Evolutionary conservation across 2,329 filamentous ascomycete species (phyloP), one percentile per base, ranked within the genome.

Genomic region (Didymella sp.): DNA sequence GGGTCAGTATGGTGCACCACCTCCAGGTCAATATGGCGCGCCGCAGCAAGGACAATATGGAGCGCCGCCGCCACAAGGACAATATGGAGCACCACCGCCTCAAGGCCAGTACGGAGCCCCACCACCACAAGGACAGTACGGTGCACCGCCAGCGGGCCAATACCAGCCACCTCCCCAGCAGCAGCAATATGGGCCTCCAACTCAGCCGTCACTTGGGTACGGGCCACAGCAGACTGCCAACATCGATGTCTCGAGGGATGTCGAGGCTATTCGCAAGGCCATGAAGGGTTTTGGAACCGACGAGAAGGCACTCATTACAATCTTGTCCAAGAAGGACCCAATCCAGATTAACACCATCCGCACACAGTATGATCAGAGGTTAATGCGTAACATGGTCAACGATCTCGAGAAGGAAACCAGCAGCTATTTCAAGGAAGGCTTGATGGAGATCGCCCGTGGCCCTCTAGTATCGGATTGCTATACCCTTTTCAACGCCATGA

Each of bases 201-300:
- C 66, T 57, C 71, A 77, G 59, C 89, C 11, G 17, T 90, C 90
- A 0, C 77, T 84, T 0, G 93, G 93, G 31, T 97, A 96, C 69
- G 86, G 87, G 2, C 83, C 89, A 0, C 85, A 86, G 12, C 89
- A 90, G 68, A 68, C 67, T 5, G 71, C 68, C 15, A 80, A 85
- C 42, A 80, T 83, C 17, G 87, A 96, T 62, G 88, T 86, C 44
- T 82, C 79, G 3, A 78, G 81, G 12, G 87, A 95, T 66, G 89
- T 91, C 0, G 85, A 92, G 55, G 85, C 82, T 4, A 80, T 96
- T 21, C 86, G 91, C 50, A 84, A 84, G 65, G 91, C 94, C 2
- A 96, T 97, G 92, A 96, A 96, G 76, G 92, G 92, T 0, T 91
- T 96, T 60, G 94, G 93, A 30, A 97, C 93, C 0, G 87, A 98